These are phyloP conservation scores for Primulina tabacum DNA, from an alignment of 257 asterid genomes.

Conservation along the genomic window DNA sequence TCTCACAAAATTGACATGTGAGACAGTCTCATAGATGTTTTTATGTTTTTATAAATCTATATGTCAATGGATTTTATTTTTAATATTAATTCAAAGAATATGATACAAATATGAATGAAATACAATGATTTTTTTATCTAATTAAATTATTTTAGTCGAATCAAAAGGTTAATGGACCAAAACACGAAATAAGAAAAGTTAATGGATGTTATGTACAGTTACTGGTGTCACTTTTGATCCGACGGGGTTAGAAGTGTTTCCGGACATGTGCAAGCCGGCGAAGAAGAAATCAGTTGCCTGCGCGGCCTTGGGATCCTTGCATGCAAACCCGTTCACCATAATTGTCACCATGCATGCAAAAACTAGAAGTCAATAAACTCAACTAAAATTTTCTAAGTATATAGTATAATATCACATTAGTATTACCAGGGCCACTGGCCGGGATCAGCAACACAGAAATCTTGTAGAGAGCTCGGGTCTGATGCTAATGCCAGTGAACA, in stretches of 20 bases:
- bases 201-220: background rate
- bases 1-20: too few species aligned
- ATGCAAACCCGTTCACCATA: conserved; percentile 15
- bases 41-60: too few species aligned
- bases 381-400: background rate
- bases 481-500: conserved; percentile 12
- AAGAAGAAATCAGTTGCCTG: conserved; percentile 24
- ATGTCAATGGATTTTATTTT: too few species aligned
- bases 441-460: conserved; percentile 31
- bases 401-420: background rate
- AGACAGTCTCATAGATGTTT: too few species aligned
- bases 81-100: too few species aligned
- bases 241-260: conserved; percentile 29
- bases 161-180: too few species aligned
- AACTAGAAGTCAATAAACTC: too few species aligned
- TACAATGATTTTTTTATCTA: too few species aligned
- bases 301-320: conserved; percentile 24
- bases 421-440: conserved; percentile 20
- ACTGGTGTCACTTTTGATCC: conserved; percentile 28
- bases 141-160: too few species aligned
- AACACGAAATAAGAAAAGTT: too few species aligned
- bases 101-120: too few species aligned
- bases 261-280: conserved; percentile 23
- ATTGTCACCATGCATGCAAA: conserved; percentile 16
- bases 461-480: conserved; percentile 32